Percentiles rank a stretch among this genome's conserved stretches.
Evolutionary conservation across 2,329 filamentous ascomycete species (phyloP).

Genomic region (Diaporthe sp.): DNA sequence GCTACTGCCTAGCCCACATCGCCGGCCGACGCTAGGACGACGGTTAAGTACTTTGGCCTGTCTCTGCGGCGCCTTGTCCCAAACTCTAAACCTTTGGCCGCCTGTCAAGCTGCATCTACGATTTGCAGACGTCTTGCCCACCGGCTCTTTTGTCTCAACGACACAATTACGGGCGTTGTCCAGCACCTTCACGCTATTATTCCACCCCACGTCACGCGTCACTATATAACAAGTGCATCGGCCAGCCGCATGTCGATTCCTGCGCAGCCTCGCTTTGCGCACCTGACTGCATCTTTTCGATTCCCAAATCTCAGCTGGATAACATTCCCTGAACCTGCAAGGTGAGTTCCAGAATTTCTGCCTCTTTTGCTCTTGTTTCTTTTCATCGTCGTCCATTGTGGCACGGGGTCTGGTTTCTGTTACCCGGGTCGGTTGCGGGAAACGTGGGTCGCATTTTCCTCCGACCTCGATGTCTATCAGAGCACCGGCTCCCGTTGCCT

Average conservation of each 20-base stretch:
- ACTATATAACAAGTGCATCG: background rate
- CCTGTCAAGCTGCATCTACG: background rate
- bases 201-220: background rate
- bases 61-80: background rate
- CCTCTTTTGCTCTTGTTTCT: background rate
- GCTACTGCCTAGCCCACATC: constrained; percentile 8
- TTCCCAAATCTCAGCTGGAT: background rate
- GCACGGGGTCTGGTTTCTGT: background rate
- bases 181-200: background rate
- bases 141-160: background rate
- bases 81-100: constrained; percentile 1
- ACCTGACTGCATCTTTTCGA: constrained; percentile 1
- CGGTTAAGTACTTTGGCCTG: background rate
- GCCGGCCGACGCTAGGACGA: constrained; percentile 24
- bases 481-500: background rate
- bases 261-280: constrained; percentile 19
- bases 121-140: background rate
- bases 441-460: background rate
- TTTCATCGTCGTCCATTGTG: background rate
- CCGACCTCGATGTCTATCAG: background rate
- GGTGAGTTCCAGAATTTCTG: constrained; percentile 5
- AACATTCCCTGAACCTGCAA: background rate
- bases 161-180: background rate
- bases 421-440: background rate
- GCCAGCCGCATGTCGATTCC: constrained; percentile 28